Base-by-base conservation (phyloP, 169 alveolate genomes). In the Eimeria maxima region DNA sequence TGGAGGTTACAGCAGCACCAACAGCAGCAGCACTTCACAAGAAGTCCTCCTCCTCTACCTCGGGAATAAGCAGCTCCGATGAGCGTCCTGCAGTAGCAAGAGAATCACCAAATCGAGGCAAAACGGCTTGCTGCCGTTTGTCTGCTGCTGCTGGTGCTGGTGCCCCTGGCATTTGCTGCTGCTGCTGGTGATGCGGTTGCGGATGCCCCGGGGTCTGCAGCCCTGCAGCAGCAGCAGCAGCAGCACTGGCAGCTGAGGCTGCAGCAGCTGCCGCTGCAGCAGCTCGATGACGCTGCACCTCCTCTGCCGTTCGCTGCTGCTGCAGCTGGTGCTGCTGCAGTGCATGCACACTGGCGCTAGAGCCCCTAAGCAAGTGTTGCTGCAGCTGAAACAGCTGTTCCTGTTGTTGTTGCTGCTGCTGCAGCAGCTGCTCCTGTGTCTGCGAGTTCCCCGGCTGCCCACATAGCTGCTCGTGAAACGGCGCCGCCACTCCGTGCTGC, bases 351-450 rank as follows among this genome's bases (percentile, higher is more conserved):
- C 50, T 45, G 90, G 71, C 67, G 90, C 90, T 45, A 8, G 42
- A 22, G 67, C 90, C 71, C 67, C 90, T 45, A 33, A 81, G 73
- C 90, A 81, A 50, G 73, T 47, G 90, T 47, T 81, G 90, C 90
- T 81, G 90, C 69, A 44, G 67, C 69, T 81, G 90, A 7, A 50
- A 71, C 73, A 45, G 90, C 90, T 81, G 90, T 73, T 81, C 71
- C 90, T 81, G 90, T 22, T 80, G 90, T 47, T 80, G 90, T 47
- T 81, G 90, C 90, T 81, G 90, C 90, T 81, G 90, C 90, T 47
- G 90, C 90, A 80, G 90, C 47, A 45, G 90, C 71, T 81, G 90
- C 73, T 81, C 29, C 44, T 33, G 71, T 10, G 67, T 44, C 45
- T 45, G 90, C 47, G 90, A 10, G 22, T 24, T 50, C 50, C 33